phyloP scores from a whole-genome alignment of 177 flowering plant species.

The Vitis hybrid region DNA sequence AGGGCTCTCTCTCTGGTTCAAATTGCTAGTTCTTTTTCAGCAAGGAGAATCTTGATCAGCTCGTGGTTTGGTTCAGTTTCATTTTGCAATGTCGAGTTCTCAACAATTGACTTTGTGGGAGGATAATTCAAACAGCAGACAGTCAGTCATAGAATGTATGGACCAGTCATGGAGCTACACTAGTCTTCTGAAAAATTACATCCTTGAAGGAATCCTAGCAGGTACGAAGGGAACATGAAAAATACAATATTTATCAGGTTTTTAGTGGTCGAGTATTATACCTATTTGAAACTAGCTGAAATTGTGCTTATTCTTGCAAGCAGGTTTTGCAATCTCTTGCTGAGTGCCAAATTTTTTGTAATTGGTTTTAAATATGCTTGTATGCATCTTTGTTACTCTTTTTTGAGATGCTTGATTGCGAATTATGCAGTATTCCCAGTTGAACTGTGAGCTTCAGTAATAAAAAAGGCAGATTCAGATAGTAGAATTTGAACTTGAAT shows the following conservation, averaged over 20 bases:
- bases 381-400: neutral
- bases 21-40: neutral
- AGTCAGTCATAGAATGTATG: neutral
- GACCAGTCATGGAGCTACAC: neutral
- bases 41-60: neutral
- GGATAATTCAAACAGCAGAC: neutral
- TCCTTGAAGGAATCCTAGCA: slow-evolving; percentile 2
- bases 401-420: neutral
- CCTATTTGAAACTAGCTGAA: too few species aligned
- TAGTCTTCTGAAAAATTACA: neutral
- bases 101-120: neutral
- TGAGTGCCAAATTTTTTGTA: neutral
- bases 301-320: too few species aligned
- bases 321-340: too few species aligned
- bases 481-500: neutral
- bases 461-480: neutral
- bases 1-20: neutral
- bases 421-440: neutral
- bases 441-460: neutral
- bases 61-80: neutral
- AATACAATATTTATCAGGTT: too few species aligned
- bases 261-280: too few species aligned
- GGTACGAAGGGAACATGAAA: neutral
- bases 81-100: neutral
- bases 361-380: neutral